Evolutionary conservation across 495 filamentous ascomycete genomes (phyloP).

Genomic region (Trichoderma asperelloides): DNA sequence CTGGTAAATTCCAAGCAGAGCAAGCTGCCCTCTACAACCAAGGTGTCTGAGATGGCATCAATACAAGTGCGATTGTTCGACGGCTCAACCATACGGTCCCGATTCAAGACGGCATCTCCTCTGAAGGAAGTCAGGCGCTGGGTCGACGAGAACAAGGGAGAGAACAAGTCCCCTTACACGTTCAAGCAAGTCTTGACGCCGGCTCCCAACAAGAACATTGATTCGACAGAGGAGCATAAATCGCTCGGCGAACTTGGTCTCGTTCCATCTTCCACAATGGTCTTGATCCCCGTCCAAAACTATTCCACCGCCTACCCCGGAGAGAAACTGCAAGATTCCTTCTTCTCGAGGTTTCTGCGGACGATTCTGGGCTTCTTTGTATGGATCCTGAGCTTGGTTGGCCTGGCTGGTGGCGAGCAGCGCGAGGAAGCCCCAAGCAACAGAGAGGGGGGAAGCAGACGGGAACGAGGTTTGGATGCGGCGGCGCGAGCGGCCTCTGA

Average conservation of each 20-base stretch:
- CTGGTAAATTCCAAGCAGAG: conserved; percentile 14
- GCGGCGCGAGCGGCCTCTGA: conserved; percentile 4
- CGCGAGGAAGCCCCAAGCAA: not conserved
- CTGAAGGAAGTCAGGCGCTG: conserved; percentile 68
- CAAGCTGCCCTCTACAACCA: conserved; percentile 13
- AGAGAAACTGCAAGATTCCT: conserved; percentile 27
- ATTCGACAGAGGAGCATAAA: conserved; percentile 62
- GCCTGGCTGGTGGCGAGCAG: conserved; percentile 16
- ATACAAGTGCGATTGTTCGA: conserved; percentile 81
- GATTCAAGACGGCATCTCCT: conserved; percentile 55
- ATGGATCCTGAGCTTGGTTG: conserved; percentile 20
- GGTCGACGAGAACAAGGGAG: conserved; percentile 50
- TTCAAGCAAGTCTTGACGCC: conserved; percentile 82
- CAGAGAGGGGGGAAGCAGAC: conserved; percentile 12
- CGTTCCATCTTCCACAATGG: conserved; percentile 68
- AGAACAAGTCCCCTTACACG: conserved; percentile 51
- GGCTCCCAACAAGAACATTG: conserved; percentile 61
- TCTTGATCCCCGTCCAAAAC: conserved; percentile 61
- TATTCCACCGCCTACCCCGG: conserved; percentile 52
- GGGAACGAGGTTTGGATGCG: conserved; percentile 13
- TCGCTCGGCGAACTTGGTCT: conserved; percentile 58
- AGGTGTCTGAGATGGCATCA: conserved; percentile 39
- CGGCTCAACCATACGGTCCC: conserved; percentile 64
- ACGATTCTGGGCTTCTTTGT: conserved; percentile 42
- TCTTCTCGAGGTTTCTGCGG: conserved; percentile 44